Conservation (phyloP, 306 rosid genomes). For the Quercus alba region DNA sequence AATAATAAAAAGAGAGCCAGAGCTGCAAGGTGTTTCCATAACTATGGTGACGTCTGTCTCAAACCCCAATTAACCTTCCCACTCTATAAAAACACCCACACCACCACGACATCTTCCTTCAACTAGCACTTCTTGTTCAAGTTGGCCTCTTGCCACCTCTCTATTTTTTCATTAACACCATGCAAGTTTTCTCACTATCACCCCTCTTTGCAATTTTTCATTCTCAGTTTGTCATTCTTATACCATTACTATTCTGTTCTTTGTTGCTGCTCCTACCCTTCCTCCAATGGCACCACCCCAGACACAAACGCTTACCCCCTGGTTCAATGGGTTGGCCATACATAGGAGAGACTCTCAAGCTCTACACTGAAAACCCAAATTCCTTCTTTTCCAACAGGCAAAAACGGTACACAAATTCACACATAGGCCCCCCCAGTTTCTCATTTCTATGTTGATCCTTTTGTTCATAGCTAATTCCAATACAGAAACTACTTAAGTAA, state of each 20-base stretch:
- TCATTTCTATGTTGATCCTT: background rate
- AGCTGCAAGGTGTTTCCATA: conserved; percentile 31
- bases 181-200: conserved; percentile 30
- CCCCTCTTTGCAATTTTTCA: background rate
- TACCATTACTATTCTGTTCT: conserved; percentile 4
- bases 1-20: background rate
- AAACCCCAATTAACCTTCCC: conserved; percentile 10
- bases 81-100: conserved; percentile 30
- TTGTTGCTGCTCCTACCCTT: conserved; percentile 29
- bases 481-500: background rate
- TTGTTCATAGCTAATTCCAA: no score
- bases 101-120: conserved; percentile 16
- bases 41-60: conserved; percentile 42
- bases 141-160: conserved; percentile 10
- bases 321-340: conserved; percentile 96
- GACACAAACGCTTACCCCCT: conserved; percentile 58
- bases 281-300: conserved; percentile 44
- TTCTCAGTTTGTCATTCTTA: background rate
- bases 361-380: conserved; percentile 72
- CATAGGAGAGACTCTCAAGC: conserved; percentile 76
- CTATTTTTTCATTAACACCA: conserved; percentile 21
- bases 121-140: conserved; percentile 6
- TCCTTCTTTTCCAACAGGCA: conserved; percentile 68
- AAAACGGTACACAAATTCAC: conserved; percentile 36
- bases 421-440: background rate